These are phyloP conservation scores for Suillus variegatus DNA, from an alignment of 768 basidiomycete species.

Conservation along the genomic window DNA sequence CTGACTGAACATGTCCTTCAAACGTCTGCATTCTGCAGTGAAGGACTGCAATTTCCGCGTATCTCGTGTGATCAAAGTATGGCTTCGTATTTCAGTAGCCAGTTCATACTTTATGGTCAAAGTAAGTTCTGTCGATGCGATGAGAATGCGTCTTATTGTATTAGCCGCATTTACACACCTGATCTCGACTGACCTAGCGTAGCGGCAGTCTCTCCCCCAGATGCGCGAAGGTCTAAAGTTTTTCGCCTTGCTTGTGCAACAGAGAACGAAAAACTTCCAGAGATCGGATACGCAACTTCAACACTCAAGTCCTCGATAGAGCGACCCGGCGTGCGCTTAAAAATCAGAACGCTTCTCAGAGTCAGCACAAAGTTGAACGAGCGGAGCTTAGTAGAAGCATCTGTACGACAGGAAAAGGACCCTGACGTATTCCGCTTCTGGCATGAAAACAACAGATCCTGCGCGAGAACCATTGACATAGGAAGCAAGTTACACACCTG, in stretches of 20 bases:
- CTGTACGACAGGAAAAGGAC: background rate
- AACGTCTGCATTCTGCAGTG: slow-evolving; percentile 55
- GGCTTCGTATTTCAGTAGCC: slow-evolving; percentile 41
- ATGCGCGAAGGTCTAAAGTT: slow-evolving; percentile 36
- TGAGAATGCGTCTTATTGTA: slow-evolving; percentile 4
- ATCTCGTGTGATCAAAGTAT: slow-evolving; percentile 50
- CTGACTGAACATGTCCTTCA: slow-evolving; percentile 54
- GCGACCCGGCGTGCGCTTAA: slow-evolving; percentile 16
- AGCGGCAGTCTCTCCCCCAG: slow-evolving; percentile 14
- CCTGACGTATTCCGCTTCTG: background rate
- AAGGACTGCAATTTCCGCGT: slow-evolving; percentile 47
- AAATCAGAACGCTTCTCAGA: slow-evolving; percentile 14
- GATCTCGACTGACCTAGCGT: slow-evolving; percentile 37
- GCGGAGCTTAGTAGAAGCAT: background rate
- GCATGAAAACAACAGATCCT: background rate
- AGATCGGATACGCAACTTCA: slow-evolving; percentile 46
- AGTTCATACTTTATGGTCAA: slow-evolving; percentile 45
- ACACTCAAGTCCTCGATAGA: slow-evolving; percentile 6
- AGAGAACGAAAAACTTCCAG: slow-evolving; percentile 50
- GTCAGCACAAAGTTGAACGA: background rate
- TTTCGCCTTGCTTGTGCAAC: slow-evolving; percentile 55
- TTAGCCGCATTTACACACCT: slow-evolving; percentile 35
- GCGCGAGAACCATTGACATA: slow-evolving; percentile 8
- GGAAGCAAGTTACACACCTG: slow-evolving; percentile 39
- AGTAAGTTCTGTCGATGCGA: slow-evolving; percentile 44